Percentiles rank a stretch among this genome's conserved stretches.
Conservation (phyloP, 1,139 yeast genomes). For the Saccharomyces hybrid region DNA sequence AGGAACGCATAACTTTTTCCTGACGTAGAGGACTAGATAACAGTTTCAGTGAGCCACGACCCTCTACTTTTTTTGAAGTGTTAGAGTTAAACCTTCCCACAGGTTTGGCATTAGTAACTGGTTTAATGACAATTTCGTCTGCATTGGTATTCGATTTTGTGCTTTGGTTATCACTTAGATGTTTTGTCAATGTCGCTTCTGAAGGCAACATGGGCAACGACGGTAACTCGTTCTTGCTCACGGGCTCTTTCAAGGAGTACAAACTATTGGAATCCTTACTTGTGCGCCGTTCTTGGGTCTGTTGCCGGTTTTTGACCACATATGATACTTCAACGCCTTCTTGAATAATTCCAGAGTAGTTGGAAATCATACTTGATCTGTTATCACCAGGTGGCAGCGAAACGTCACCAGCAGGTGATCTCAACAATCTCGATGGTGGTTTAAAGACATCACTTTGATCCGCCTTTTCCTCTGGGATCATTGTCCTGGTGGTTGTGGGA, state of each 20-base stretch:
- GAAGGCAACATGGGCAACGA: conserved; percentile 17
- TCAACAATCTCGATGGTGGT: conserved; percentile 1
- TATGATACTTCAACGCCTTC: conserved; percentile 39
- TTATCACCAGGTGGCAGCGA: conserved; percentile 24
- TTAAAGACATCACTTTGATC: not conserved
- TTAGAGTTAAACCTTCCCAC: conserved; percentile 14
- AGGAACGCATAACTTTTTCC: conserved; percentile 13
- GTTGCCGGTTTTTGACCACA: conserved; percentile 25
- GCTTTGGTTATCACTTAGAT: not conserved
- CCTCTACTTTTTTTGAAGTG: not conserved
- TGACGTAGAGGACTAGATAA: conserved; percentile 10
- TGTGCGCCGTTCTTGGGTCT: not conserved
- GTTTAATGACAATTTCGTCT: conserved; percentile 9
- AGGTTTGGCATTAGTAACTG: conserved; percentile 15
- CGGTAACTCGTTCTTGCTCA: not conserved
- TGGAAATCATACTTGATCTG: conserved; percentile 38
- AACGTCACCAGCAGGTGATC: conserved; percentile 10
- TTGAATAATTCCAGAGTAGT: conserved; percentile 41
- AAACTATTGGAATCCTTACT: not conserved
- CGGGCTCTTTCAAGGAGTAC: not conserved
- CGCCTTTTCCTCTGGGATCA: not conserved
- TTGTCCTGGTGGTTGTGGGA: not conserved
- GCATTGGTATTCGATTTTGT: not conserved
- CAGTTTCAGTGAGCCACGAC: conserved; percentile 11
- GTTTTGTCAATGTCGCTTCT: conserved; percentile 8